Conservation (phyloP, 805 yeast genomes). For the Starmerella scarabaei region DNA sequence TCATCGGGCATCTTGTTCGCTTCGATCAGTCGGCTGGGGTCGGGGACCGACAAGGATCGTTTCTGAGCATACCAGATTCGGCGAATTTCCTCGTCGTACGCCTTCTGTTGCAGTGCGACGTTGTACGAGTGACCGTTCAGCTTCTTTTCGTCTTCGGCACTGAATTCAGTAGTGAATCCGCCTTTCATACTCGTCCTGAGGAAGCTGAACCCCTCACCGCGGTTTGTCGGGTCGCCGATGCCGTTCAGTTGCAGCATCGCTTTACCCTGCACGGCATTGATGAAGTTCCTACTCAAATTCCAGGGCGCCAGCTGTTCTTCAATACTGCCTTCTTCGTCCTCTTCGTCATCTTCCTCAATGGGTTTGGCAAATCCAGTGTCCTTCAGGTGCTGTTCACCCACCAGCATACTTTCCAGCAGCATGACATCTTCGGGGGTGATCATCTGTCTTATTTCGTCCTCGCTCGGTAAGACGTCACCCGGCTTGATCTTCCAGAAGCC, state of each 20-base stretch:
- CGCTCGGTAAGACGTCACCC: constrained; percentile 52
- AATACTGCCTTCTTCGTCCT: constrained; percentile 36
- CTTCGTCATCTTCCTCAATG: constrained; percentile 25
- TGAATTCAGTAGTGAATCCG: constrained; percentile 44
- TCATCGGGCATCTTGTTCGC: constrained; percentile 11
- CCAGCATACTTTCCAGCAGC: constrained; percentile 80
- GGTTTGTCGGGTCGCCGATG: constrained; percentile 88
- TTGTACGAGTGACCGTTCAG: constrained; percentile 59
- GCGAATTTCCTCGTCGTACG: constrained; percentile 80
- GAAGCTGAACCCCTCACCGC: constrained; percentile 79
- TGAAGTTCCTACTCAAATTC: constrained; percentile 84
- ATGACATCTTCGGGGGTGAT: constrained; percentile 86
- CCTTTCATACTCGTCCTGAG: constrained; percentile 90
- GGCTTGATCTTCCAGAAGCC: constrained; percentile 86
- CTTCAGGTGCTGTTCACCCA: constrained; percentile 77
- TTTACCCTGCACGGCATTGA: constrained; percentile 88
- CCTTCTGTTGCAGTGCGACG: constrained; percentile 74
- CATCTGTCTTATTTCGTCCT: constrained; percentile 66
- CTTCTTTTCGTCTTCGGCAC: constrained; percentile 23
- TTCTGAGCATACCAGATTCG: constrained; percentile 85
- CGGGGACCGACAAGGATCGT: constrained; percentile 38
- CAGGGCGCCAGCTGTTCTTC: constrained; percentile 87
- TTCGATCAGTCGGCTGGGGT: constrained; percentile 27
- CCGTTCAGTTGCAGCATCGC: constrained; percentile 93
- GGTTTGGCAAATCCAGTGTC: constrained; percentile 51